Evolutionary conservation across 2,329 filamentous ascomycete genomes (phyloP), one percentile per base, ranked within the genome.

Genomic region (Aureobasidium sp.): DNA sequence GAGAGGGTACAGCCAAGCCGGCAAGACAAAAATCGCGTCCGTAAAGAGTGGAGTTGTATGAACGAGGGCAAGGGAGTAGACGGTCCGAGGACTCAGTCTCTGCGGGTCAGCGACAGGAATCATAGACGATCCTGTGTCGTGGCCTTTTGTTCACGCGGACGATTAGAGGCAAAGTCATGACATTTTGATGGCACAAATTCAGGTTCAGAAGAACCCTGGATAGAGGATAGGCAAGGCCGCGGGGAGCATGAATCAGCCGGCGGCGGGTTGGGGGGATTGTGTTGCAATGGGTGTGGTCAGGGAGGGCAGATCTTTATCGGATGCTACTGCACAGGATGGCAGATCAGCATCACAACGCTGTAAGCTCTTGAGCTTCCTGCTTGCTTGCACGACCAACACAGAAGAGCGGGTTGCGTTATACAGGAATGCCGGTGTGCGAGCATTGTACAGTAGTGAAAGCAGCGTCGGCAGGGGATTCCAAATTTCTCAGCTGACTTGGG

Each of bases 1-100:
- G 27, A 41, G 54, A 58, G 54, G 42, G 32, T 44, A 47, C 54
- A 32, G 54, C 54, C 54, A 58, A 58, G 54, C 54, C 54, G 54
- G 54, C 42, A 58, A n/a, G 9, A 48, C 29, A 42, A 13, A 58
- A 16, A 14, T 37, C 14, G 21, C 14, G 29, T 45, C 39, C 29
- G 53, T 34, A 48, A 47, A 58, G 54, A 48, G 54, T 58, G 54
- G 54, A 58, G 54, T 48, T 47, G 29, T 39, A 32, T 29, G 32
- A 58, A 21, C 16, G 39, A 57, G 54, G 54, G 54, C 54, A 58
- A 58, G 42, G n/a, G 39, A 25, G 32, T 21, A 58, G 54, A 48
- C 42, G 54, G 42, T 58, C 54, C 54, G 45, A 48, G 45, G 27
- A 48, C 25, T 47, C 54, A 57, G n/a, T 36, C 2, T n/a, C 10